phyloP scores from a whole-genome alignment of 2,329 filamentous ascomycete genomes.

The Clarireedia hainanense region DNA sequence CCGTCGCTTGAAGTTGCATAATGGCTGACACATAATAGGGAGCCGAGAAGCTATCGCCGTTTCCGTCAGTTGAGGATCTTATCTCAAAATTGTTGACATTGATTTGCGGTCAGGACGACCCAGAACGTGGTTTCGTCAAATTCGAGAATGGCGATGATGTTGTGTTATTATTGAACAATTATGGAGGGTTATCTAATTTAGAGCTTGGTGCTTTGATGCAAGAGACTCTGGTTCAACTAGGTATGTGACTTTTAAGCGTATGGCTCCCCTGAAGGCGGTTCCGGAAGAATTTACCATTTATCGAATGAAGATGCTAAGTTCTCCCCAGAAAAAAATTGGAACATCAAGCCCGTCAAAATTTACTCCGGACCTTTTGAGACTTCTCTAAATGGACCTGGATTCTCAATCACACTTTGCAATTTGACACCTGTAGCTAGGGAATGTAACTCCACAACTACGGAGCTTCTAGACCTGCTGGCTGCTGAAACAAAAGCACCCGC shows the following conservation, averaged over 20 bases:
- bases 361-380: constrained; percentile 43
- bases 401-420: constrained; percentile 47
- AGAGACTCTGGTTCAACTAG: constrained; percentile 33
- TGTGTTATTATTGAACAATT: constrained; percentile 50
- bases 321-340: background rate
- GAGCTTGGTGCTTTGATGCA: constrained; percentile 46
- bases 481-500: constrained; percentile 39
- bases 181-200: constrained; percentile 49
- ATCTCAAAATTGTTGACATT: background rate
- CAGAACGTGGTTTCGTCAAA: constrained; percentile 40
- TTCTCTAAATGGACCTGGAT: constrained; percentile 47
- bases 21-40: background rate
- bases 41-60: background rate
- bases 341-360: constrained; percentile 38
- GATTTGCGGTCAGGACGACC: constrained; percentile 38
- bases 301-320: too few species aligned
- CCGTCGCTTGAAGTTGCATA: constrained; percentile 33
- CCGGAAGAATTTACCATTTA: background rate
- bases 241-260: background rate
- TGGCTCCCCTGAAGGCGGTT: too few species aligned
- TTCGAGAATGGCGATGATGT: constrained; percentile 39
- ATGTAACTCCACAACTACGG: constrained; percentile 10
- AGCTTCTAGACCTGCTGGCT: constrained; percentile 33
- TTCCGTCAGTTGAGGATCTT: background rate
- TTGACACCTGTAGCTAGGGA: constrained; percentile 32